Conservation (phyloP, 306 rosid genomes). For the Alnus rubra region DNA sequence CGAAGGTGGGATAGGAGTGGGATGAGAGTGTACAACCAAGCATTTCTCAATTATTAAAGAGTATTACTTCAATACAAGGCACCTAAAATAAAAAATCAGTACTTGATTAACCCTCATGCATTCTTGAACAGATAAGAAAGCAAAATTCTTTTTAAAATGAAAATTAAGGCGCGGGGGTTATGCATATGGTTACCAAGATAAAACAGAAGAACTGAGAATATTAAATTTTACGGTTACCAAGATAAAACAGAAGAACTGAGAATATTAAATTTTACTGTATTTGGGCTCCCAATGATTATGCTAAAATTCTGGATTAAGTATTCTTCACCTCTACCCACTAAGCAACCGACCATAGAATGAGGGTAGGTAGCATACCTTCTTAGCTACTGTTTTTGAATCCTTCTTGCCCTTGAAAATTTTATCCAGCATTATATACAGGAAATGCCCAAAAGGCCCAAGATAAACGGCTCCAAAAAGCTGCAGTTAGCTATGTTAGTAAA, state of each 20-base stretch:
- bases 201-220: neutral
- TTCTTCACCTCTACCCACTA: neutral
- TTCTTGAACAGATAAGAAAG: neutral
- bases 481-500: conserved; percentile 22
- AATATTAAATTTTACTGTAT: neutral
- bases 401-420: conserved; percentile 90
- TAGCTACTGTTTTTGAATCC: conserved; percentile 82
- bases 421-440: conserved; percentile 61
- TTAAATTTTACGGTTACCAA: neutral
- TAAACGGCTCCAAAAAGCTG: conserved; percentile 89
- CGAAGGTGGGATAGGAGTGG: no score
- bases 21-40: no score
- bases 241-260: neutral
- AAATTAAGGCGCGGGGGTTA: conserved; percentile 12
- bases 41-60: conserved; percentile 2
- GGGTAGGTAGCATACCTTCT: conserved; percentile 59
- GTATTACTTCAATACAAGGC: neutral
- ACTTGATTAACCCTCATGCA: neutral
- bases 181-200: neutral
- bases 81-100: neutral
- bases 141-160: conserved; percentile 1
- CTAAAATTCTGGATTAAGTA: neutral
- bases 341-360: conserved; percentile 13
- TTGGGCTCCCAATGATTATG: neutral
- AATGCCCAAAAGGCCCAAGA: conserved; percentile 96